These are phyloP conservation scores for Amoebophrya sp. DNA, from an alignment of 169 alveolate species.

Conservation along the genomic window DNA sequence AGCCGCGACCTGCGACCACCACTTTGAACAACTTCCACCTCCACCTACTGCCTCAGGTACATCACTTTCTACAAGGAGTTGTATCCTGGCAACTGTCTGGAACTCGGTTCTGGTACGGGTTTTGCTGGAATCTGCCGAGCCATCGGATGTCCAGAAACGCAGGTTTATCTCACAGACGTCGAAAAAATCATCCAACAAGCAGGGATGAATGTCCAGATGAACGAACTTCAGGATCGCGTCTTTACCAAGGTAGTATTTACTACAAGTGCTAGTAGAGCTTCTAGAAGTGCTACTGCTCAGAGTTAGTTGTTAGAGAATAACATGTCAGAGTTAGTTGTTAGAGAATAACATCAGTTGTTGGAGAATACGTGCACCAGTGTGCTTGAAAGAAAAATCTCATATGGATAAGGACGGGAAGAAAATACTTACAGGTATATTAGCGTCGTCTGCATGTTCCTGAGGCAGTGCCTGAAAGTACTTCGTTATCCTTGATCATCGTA, in stretches of 20 bases:
- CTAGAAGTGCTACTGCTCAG: neutral
- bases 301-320: neutral
- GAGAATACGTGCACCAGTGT: neutral
- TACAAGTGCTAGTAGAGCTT: neutral
- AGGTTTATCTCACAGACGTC: neutral
- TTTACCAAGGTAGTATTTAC: neutral
- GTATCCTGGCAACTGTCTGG: neutral
- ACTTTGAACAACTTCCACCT: neutral
- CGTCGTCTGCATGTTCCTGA: no score
- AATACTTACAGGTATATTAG: no score
- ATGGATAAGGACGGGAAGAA: neutral
- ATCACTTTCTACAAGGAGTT: neutral
- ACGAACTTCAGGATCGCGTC: neutral
- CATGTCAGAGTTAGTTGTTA: neutral
- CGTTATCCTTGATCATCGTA: no score
- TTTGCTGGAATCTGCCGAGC: neutral
- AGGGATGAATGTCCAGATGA: neutral
- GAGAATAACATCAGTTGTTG: neutral
- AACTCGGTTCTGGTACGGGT: neutral
- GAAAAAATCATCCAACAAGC: neutral
- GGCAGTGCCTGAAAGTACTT: no score
- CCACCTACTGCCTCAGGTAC: neutral
- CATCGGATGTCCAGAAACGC: neutral
- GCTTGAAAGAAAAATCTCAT: neutral
- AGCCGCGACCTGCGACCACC: neutral